Conservation (phyloP, 2,329 filamentous ascomycete genomes). For the Remersonia thermophila region DNA sequence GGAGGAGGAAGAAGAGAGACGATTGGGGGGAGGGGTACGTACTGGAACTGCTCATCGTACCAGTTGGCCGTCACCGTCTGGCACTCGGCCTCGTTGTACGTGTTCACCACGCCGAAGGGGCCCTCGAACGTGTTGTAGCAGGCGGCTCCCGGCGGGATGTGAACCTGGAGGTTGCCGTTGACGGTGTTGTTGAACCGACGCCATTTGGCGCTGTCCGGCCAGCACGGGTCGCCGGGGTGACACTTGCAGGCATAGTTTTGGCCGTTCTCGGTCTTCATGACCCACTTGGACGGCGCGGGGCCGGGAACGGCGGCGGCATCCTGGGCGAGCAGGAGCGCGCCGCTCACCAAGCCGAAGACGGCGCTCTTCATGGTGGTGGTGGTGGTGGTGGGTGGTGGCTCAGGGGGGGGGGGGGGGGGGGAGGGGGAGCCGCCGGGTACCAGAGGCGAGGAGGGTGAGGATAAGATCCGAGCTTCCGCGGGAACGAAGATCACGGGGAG, state of each 20-base stretch:
- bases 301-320: not conserved
- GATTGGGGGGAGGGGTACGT: conserved; percentile 10
- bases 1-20: too few species aligned
- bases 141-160: conserved; percentile 20
- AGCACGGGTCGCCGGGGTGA: conserved; percentile 17
- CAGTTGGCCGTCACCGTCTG: conserved; percentile 21
- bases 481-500: not conserved
- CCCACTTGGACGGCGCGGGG: conserved; percentile 6
- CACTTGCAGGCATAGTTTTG: conserved; percentile 19
- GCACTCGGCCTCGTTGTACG: conserved; percentile 26
- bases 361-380: conserved; percentile 10
- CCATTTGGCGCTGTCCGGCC: conserved; percentile 16
- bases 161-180: conserved; percentile 24
- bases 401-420: conserved; percentile 1
- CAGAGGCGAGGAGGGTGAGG: not conserved
- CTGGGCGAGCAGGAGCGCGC: conserved; percentile 9
- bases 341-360: conserved; percentile 7
- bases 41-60: conserved; percentile 26
- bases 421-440: not conserved
- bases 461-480: too few species aligned
- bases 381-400: not conserved
- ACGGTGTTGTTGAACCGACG: conserved; percentile 24
- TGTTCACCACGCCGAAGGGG: conserved; percentile 24
- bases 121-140: conserved; percentile 29
- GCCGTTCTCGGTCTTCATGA: conserved; percentile 11